A percentile compares a stretch with the other conserved stretches of the same genome.
Evolutionary conservation across 306 rosid genomes (phyloP).

Genomic region (Prunus davidiana): DNA sequence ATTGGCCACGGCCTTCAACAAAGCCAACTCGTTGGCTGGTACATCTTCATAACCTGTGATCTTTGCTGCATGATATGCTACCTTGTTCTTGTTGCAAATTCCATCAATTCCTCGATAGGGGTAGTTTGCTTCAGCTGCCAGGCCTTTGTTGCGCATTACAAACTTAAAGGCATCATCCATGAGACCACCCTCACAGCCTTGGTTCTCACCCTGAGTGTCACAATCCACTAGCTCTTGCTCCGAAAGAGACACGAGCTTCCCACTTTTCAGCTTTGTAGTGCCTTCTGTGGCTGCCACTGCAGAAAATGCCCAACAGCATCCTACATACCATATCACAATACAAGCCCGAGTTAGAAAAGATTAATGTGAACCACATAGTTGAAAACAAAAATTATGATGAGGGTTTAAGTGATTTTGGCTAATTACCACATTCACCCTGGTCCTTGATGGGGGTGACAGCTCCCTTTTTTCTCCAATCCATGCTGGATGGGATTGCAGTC

Average conservation of each 20-base stretch:
- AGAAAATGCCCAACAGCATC: conserved; percentile 42
- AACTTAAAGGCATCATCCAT: conserved; percentile 13
- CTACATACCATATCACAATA: conserved; percentile 5
- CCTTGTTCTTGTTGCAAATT: not conserved
- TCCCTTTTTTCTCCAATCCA: conserved; percentile 37
- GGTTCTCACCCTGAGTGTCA: not conserved
- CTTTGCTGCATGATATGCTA: not conserved
- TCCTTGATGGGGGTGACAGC: conserved; percentile 34
- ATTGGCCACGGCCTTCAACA: conserved; percentile 18
- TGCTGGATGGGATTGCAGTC: conserved; percentile 7
- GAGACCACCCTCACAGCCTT: conserved; percentile 13
- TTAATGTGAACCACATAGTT: conserved; percentile 22
- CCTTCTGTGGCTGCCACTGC: conserved; percentile 42
- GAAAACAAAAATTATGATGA: not conserved
- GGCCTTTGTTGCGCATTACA: conserved; percentile 7
- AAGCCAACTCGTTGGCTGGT: conserved; percentile 18
- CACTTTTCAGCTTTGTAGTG: conserved; percentile 13
- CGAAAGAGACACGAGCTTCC: conserved; percentile 21
- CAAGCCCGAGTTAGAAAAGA: not conserved
- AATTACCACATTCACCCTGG: conserved; percentile 35
- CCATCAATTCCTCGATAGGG: not conserved
- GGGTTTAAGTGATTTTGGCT: not conserved
- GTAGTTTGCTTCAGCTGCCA: not conserved
- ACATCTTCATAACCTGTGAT: conserved; percentile 16
- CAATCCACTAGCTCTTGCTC: conserved; percentile 38